A percentile compares a stretch with the other conserved stretches of the same genome.
Evolutionary conservation across 768 basidiomycete genomes (phyloP).

Genomic region (Agaricus subrufescens): DNA sequence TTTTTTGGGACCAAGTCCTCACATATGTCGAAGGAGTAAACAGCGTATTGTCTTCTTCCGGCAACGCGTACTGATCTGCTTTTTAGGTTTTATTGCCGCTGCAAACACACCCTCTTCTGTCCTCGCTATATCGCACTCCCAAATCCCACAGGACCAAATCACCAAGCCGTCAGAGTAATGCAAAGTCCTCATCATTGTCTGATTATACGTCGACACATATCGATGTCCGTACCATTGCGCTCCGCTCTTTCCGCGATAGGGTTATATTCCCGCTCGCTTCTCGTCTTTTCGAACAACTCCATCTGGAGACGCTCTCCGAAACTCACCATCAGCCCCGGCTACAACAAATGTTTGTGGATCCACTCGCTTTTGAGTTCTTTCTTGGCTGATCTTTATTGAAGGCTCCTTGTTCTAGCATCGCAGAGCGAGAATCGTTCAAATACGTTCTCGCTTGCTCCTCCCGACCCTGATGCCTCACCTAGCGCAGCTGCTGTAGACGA

Average conservation of each 20-base stretch:
- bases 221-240: constrained; percentile 77
- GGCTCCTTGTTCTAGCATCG: constrained; percentile 73
- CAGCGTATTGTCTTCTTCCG: constrained; percentile 10
- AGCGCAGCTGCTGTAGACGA: constrained; percentile 68
- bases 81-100: constrained; percentile 30
- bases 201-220: constrained; percentile 41
- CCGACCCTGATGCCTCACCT: constrained; percentile 48
- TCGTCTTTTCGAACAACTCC: constrained; percentile 53
- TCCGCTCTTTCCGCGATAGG: constrained; percentile 75
- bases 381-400: constrained; percentile 20
- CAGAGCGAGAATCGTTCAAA: constrained; percentile 57
- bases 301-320: constrained; percentile 47
- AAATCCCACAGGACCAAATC: constrained; percentile 51
- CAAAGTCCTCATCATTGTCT: constrained; percentile 36
- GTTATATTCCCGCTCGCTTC: constrained; percentile 65
- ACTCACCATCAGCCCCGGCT: constrained; percentile 63
- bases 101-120: constrained; percentile 46
- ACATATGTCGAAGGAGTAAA: constrained; percentile 85
- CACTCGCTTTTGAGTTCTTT: not conserved
- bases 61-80: constrained; percentile 2
- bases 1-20: constrained; percentile 89
- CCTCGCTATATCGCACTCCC: constrained; percentile 62
- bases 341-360: constrained; percentile 66
- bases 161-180: constrained; percentile 41
- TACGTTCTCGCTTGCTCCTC: constrained; percentile 57